These are phyloP conservation scores for Botrytis porri DNA, from an alignment of 2,329 filamentous ascomycete genomes.

Conservation along the genomic window DNA sequence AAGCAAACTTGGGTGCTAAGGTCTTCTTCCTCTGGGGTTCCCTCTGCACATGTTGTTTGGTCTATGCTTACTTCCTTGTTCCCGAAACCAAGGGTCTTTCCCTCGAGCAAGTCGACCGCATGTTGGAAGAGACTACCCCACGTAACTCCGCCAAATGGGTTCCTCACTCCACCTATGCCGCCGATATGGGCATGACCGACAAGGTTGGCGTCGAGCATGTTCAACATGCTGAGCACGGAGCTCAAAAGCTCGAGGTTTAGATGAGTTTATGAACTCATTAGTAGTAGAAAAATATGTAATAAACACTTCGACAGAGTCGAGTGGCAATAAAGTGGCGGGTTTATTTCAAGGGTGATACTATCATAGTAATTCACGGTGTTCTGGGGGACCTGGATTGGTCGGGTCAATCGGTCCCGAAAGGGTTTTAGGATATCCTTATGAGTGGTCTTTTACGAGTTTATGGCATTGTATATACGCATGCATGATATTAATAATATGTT, in stretches of 20 bases:
- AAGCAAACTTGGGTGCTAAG: constrained; percentile 33
- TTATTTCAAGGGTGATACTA: background rate
- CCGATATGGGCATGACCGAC: constrained; percentile 26
- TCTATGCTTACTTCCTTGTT: constrained; percentile 58
- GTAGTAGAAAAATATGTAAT: background rate
- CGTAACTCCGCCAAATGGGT: constrained; percentile 38
- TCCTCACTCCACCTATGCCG: constrained; percentile 33
- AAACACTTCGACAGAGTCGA: background rate
- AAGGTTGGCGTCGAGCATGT: constrained; percentile 5
- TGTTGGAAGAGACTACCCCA: constrained; percentile 50
- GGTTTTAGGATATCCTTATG: background rate
- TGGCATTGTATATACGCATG: background rate
- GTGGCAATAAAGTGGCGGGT: background rate
- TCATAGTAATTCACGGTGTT: constrained; percentile 6
- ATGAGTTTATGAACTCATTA: background rate
- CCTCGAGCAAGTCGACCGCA: constrained; percentile 70
- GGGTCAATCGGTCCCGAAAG: background rate
- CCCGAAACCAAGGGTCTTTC: constrained; percentile 74
- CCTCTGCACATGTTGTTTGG: constrained; percentile 52
- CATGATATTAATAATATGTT: background rate
- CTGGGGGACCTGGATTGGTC: background rate
- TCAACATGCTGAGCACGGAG: background rate
- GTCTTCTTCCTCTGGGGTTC: constrained; percentile 59
- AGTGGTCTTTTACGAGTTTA: background rate
- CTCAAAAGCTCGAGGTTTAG: background rate